Base-by-base conservation (phyloP, 345 rosid species). In the Populus tremula region DNA sequence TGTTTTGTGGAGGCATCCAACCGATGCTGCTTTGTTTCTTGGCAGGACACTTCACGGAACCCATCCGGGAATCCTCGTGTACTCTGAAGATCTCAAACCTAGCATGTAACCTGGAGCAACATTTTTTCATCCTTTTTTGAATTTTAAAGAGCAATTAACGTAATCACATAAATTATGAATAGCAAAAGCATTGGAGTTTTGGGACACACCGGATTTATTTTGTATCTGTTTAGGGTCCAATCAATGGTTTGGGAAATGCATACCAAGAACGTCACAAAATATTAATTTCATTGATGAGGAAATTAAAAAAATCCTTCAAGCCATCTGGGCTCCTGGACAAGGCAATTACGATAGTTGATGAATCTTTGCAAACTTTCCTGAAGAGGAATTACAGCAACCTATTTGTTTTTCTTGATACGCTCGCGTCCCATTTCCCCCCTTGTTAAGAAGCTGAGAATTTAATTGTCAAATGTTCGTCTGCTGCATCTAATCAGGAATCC, bases 21-120 rank as follows among this genome's bases (percentile, higher is more conserved):
- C 13, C 33, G 27, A 29, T 56, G n/a, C 33, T 45, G 13, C 21
- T 70, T 25, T 31, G 16, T 75, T 31, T 16, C 13, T 61, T 76
- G 77, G 70, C 90, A 92, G 96, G 97, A 89, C 36, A 92, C 97
- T 12, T 73, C 87, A 0, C 84, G 86, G 70, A 91, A 91, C 77
- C 88, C 90, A 0, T 70, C 87, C 1, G 87, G 92, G 97, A 88
- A 85, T 73, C 75, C 87, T 77, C 81, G 76, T 87, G 80, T 72
- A 86, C 35, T 53, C 82, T 0, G 91, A 81, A 76, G 90, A 86
- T 27, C 83, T 66, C 75, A 87, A 64, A 70, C 85, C 93, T 45
- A 88, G 75, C 45, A 86, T 88, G 31, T 66, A 70, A 27, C 39
- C 27, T 69, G 45, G 33, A 16, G 62, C 78, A 33, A 33, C 36